Conservation (phyloP, 164 flowering plant species). For the Saururus chinensis region DNA sequence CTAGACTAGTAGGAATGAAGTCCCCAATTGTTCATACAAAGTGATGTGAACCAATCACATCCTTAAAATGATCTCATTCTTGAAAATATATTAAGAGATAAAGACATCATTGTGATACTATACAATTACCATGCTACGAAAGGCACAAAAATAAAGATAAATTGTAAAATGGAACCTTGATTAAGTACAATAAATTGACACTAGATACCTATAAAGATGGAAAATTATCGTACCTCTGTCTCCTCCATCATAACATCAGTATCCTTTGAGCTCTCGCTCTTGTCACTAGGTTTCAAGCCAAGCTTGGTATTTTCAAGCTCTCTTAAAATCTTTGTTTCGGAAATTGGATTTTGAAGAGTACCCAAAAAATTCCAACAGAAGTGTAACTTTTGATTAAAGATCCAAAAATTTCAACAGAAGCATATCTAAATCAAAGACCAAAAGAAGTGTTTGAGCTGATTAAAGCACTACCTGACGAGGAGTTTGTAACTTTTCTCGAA, state of each 20-base stretch:
- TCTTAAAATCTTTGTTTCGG: slow-evolving; percentile 38
- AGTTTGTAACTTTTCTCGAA: slow-evolving; percentile 57
- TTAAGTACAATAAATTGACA: background rate
- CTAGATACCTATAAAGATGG: background rate
- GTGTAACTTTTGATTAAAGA: background rate
- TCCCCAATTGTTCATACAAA: background rate
- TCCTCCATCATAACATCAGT: slow-evolving; percentile 71
- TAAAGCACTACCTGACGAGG: slow-evolving; percentile 63
- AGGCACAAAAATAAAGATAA: background rate
- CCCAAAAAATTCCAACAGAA: background rate
- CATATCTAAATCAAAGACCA: background rate
- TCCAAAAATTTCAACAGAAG: background rate
- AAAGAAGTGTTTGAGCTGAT: background rate
- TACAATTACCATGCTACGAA: background rate
- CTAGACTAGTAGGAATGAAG: background rate
- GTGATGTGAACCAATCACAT: background rate
- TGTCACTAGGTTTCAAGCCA: slow-evolving; percentile 55
- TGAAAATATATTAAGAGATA: background rate
- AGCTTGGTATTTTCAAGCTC: slow-evolving; percentile 78
- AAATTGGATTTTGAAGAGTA: background rate
- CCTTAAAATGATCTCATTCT: background rate
- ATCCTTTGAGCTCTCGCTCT: slow-evolving; percentile 39
- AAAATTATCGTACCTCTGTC: slow-evolving; percentile 37
- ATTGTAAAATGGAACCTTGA: background rate
- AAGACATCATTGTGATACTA: background rate